Evolutionary conservation across 345 rosid species (phyloP).

Genomic region (Boechera stricta): DNA sequence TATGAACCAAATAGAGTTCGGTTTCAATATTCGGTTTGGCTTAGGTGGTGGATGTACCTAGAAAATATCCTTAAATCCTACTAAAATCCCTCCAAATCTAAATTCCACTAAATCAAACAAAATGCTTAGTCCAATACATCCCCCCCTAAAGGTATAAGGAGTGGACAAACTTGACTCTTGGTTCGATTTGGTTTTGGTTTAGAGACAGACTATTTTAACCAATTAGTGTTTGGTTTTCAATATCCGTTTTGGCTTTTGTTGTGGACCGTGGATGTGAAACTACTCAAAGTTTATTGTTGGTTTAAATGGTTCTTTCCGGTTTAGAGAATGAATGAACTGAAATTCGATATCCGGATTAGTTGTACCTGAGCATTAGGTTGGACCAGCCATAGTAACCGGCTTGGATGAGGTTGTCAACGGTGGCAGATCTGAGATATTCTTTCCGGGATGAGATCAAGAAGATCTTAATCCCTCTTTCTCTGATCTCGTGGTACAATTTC

Average conservation of each 20-base stretch:
- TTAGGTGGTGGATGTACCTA: too few species aligned
- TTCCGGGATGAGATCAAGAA: constrained; percentile 79
- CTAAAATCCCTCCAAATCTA: too few species aligned
- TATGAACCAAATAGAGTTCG: not conserved
- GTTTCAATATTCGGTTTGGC: too few species aligned
- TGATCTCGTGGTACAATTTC: constrained; percentile 64
- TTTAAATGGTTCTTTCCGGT: not conserved
- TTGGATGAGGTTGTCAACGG: constrained; percentile 77
- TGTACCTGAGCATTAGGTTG: constrained; percentile 67
- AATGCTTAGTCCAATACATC: too few species aligned
- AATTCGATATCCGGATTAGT: not conserved
- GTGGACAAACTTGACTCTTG: not conserved
- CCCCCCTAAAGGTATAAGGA: too few species aligned
- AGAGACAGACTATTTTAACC: not conserved
- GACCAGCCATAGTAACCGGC: constrained; percentile 92
- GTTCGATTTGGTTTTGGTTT: not conserved
- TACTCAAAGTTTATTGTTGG: not conserved
- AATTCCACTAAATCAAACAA: too few species aligned
- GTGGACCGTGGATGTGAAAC: not conserved
- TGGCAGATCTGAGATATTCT: constrained; percentile 72
- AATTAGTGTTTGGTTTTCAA: not conserved
- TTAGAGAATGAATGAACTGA: constrained; percentile 15
- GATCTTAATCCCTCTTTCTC: constrained; percentile 69
- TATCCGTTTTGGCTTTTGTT: too few species aligned
- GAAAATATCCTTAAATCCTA: too few species aligned